Evolutionary conservation across 2,329 filamentous ascomycete genomes (phyloP), one percentile per base, ranked within the genome.

Genomic region (Diaporthe aspalathi): DNA sequence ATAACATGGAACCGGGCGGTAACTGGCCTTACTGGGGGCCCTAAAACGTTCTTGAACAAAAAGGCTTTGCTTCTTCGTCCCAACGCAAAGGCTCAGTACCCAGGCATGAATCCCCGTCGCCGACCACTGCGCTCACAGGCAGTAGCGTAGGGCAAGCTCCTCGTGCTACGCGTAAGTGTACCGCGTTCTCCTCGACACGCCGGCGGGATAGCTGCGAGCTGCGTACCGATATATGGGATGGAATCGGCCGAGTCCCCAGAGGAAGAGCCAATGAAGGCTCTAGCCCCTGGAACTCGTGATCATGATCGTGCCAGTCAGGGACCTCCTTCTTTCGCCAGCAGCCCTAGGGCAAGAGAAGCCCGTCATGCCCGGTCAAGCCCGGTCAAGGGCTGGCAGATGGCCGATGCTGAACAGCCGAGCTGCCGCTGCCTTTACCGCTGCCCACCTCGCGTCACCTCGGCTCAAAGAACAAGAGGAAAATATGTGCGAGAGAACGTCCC

Each of bases 401-500:
- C 27, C 60, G 60, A 49, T 32, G 8, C 9, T 63, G 17, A 49
- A 17, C 57, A 49, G 57, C 40, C 57, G 57, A 47, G 57, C 22
- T 16, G 54, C 22, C 57, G 14, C 17, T 47, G 57, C 57, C 22
- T 24, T 14, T 16, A 35, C 22, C 57, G 14, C 17, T 47, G 57
- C 57, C 22, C 40, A 62, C 11, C 24, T 32, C 6, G 38, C 40
- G 43, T 35, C 40, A 29, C 57, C 27, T 27, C 43, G 57, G 57
- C n/a, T n/a, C n/a, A n/a, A n/a, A n/a, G n/a, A n/a, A n/a, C n/a
- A n/a, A n/a, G n/a, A n/a, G n/a, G n/a, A n/a, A n/a, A n/a, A n/a
- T n/a, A n/a, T n/a, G n/a, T n/a, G n/a, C n/a, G n/a, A n/a, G n/a
- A n/a, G n/a, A n/a, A n/a, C n/a, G n/a, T n/a, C n/a, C n/a, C n/a